Conservation (phyloP, 2,329 filamentous ascomycete genomes). For the Sporothrix protearum region DNA sequence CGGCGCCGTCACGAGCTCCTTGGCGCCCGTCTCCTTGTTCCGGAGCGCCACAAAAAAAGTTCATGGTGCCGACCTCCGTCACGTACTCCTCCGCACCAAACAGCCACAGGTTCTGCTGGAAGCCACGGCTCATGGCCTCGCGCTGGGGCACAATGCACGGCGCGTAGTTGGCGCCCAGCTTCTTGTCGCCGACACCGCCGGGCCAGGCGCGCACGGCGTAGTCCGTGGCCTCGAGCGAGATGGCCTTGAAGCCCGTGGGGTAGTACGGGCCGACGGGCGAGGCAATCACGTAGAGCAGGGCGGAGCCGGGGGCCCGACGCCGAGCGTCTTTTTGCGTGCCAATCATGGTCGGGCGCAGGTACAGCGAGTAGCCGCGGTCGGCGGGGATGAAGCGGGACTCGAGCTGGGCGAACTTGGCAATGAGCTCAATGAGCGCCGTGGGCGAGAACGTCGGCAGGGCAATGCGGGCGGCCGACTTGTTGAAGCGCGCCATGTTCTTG, state of each 20-base stretch:
- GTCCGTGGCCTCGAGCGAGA: conserved; percentile 91
- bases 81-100: conserved; percentile 95
- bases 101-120: conserved; percentile 97
- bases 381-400: conserved; percentile 88
- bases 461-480: conserved; percentile 86
- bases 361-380: conserved; percentile 85
- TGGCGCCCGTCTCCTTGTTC: conserved; percentile 82
- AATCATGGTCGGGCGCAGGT: conserved; percentile 94
- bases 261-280: conserved; percentile 97
- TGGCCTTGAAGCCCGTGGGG: conserved; percentile 95
- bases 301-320: conserved; percentile 86
- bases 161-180: conserved; percentile 98
- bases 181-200: conserved; percentile 95
- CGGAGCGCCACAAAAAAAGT: conserved; percentile 89
- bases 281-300: conserved; percentile 90
- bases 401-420: conserved; percentile 72
- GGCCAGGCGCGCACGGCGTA: conserved; percentile 98
- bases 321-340: conserved; percentile 92
- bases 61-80: conserved; percentile 98
- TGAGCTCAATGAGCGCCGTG: conserved; percentile 71
- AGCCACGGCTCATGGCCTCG: conserved; percentile 83
- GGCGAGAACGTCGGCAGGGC: conserved; percentile 83
- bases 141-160: conserved; percentile 96
- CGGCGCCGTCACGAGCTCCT: conserved; percentile 90
- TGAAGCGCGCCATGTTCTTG: conserved; percentile 93